These are phyloP conservation scores for Candida xyloterini DNA, from an alignment of 805 yeast species.

Conservation along the genomic window DNA sequence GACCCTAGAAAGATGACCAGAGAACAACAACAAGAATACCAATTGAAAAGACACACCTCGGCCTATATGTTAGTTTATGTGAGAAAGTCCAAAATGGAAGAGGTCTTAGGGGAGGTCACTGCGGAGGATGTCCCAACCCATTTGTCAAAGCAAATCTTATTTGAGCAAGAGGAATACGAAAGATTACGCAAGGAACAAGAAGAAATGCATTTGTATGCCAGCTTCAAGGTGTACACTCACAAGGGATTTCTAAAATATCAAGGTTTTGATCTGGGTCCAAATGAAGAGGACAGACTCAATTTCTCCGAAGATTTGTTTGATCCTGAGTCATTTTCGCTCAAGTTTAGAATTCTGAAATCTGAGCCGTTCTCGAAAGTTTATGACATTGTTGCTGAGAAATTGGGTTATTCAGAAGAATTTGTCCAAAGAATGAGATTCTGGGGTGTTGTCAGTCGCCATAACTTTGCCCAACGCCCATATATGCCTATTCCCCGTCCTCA, in stretches of 20 bases:
- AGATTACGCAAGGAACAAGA: conserved; percentile 55
- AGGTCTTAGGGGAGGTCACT: conserved; percentile 55
- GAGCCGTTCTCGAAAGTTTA: conserved; percentile 50
- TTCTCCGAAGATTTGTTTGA: conserved; percentile 51
- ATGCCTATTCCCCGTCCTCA: conserved; percentile 33
- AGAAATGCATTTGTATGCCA: conserved; percentile 65
- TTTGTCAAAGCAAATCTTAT: conserved; percentile 60
- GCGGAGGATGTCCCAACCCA: conserved; percentile 64
- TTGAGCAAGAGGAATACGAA: conserved; percentile 59
- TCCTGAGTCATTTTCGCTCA: conserved; percentile 45
- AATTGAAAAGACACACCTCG: conserved; percentile 78
- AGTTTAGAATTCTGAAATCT: conserved; percentile 54
- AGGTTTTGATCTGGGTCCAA: conserved; percentile 78
- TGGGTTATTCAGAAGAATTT: conserved; percentile 34
- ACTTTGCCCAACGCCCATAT: conserved; percentile 67
- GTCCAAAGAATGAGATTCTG: conserved; percentile 51
- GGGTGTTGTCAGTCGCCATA: conserved; percentile 63
- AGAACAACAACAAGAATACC: conserved; percentile 59
- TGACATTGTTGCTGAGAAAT: conserved; percentile 43
- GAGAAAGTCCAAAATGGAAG: conserved; percentile 55
- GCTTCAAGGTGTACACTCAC: conserved; percentile 54
- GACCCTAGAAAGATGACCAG: conserved; percentile 51
- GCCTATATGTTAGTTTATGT: conserved; percentile 97
- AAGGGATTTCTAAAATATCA: conserved; percentile 54
- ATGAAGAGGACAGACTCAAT: conserved; percentile 42